Evolutionary conservation across 805 yeast genomes (phyloP).

Genomic region (Wickerhamomyces silvicola): DNA sequence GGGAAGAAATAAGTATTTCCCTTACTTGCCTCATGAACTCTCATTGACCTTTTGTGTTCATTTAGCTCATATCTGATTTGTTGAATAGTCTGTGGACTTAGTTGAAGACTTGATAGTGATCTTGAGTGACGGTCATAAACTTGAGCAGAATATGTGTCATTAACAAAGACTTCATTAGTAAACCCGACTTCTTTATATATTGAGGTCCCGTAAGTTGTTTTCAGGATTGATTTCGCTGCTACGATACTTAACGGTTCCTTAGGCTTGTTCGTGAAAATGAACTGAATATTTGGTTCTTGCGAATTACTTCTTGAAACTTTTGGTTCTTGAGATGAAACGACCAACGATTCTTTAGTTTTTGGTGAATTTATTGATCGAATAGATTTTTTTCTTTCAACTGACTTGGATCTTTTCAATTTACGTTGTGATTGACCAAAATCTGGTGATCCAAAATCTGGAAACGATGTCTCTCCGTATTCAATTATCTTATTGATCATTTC

Average conservation of each 20-base stretch:
- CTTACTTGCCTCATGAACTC: constrained; percentile 55
- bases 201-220: not conserved
- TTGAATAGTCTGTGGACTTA: constrained; percentile 45
- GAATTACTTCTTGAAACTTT: not conserved
- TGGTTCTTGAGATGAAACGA: constrained; percentile 7
- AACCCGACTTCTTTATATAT: constrained; percentile 33
- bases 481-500: constrained; percentile 33
- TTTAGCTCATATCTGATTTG: constrained; percentile 61
- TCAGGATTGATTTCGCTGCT: constrained; percentile 1
- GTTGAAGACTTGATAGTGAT: constrained; percentile 33
- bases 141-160: constrained; percentile 46
- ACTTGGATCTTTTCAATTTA: constrained; percentile 27
- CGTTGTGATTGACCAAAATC: constrained; percentile 25
- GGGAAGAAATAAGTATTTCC: constrained; percentile 61
- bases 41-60: constrained; percentile 61
- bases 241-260: constrained; percentile 5
- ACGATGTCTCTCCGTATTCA: constrained; percentile 35
- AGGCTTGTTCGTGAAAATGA: constrained; percentile 10
- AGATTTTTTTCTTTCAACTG: constrained; percentile 30
- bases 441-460: constrained; percentile 25
- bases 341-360: too few relatives aligned
- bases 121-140: constrained; percentile 49
- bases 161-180: constrained; percentile 39
- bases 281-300: constrained; percentile 9
- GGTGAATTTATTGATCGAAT: constrained; percentile 24